Percentiles rank a stretch among this genome's conserved stretches.
phyloP scores from a whole-genome alignment of 225 moss, liverwort and hornwort genomes.

The Marchantia paleacea region DNA sequence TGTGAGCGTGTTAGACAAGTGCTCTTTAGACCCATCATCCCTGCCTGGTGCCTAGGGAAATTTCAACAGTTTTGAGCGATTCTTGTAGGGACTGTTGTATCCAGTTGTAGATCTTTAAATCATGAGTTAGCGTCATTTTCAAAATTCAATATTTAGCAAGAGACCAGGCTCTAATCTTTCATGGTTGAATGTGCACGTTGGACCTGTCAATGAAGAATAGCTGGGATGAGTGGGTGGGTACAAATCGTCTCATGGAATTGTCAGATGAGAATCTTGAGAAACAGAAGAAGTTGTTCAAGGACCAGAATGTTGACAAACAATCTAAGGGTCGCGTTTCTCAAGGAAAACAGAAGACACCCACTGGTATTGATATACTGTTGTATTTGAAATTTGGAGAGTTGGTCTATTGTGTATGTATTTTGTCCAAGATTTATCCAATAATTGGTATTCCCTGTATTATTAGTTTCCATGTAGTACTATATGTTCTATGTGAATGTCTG shows the following conservation, averaged over 20 bases:
- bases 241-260: slow-evolving; percentile 78
- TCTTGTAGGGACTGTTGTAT: neutral
- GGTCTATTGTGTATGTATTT: too few species aligned
- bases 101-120: neutral
- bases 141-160: neutral
- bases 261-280: slow-evolving; percentile 80
- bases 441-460: too few species aligned
- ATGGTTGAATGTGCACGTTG: slow-evolving; percentile 29
- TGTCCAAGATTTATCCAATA: too few species aligned
- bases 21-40: too few species aligned
- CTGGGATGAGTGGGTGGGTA: slow-evolving; percentile 98
- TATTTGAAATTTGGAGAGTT: too few species aligned
- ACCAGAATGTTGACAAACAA: slow-evolving; percentile 78
- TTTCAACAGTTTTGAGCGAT: too few species aligned
- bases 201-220: slow-evolving; percentile 68
- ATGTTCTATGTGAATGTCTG: too few species aligned
- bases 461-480: too few species aligned
- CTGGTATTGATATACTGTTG: slow-evolving; percentile 28
- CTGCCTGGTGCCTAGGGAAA: neutral
- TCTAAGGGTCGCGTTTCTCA: slow-evolving; percentile 75
- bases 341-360: slow-evolving; percentile 67
- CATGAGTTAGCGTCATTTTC: neutral
- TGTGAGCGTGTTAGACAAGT: neutral
- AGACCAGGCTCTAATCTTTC: slow-evolving; percentile 20
- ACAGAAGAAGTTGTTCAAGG: slow-evolving; percentile 75